A percentile compares a stretch with the other conserved stretches of the same genome.
Conservation (phyloP, 805 yeast genomes). For the Spathaspora passalidarum region DNA sequence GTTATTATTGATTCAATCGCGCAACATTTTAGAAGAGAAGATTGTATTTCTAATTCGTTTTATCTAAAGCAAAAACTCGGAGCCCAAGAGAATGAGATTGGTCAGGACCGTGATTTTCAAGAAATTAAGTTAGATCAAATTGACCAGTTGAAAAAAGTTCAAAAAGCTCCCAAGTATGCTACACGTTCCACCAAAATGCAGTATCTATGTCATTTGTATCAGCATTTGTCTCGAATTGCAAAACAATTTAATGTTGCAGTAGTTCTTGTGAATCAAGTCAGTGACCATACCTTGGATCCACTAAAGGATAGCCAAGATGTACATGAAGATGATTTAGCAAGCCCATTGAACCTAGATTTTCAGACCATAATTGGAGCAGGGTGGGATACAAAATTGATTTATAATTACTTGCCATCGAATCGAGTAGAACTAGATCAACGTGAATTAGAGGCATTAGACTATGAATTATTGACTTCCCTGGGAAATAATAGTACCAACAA, state of each 20-base stretch:
- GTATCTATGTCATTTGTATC: slow-evolving; percentile 43
- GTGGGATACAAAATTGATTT: slow-evolving; percentile 54
- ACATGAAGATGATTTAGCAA: slow-evolving; percentile 15
- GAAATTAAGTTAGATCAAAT: slow-evolving; percentile 14
- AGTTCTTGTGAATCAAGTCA: slow-evolving; percentile 76
- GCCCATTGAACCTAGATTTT: slow-evolving; percentile 49
- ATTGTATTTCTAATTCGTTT: slow-evolving; percentile 31
- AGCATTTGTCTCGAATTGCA: slow-evolving; percentile 50
- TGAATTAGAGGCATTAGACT: slow-evolving; percentile 4
- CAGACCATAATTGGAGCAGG: slow-evolving; percentile 75
- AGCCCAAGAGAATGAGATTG: slow-evolving; percentile 15
- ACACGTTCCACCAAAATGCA: slow-evolving; percentile 37
- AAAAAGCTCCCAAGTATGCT: slow-evolving; percentile 20
- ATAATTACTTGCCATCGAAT: slow-evolving; percentile 1
- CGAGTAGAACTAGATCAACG: slow-evolving; percentile 5
- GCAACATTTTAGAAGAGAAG: slow-evolving; percentile 72
- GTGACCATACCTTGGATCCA: slow-evolving; percentile 48
- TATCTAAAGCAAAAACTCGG: slow-evolving; percentile 24
- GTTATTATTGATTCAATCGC: slow-evolving; percentile 80
- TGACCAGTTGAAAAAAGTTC: slow-evolving; percentile 18
- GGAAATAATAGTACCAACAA: slow-evolving; percentile 1
- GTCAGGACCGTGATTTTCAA: slow-evolving; percentile 10
- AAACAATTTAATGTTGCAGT: slow-evolving; percentile 51
- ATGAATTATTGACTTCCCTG: slow-evolving; percentile 7
- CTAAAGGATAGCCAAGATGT: slow-evolving; percentile 4